Base-by-base conservation (phyloP, 1,139 yeast genomes). In the Saccharomyces pastorianus region DNA sequence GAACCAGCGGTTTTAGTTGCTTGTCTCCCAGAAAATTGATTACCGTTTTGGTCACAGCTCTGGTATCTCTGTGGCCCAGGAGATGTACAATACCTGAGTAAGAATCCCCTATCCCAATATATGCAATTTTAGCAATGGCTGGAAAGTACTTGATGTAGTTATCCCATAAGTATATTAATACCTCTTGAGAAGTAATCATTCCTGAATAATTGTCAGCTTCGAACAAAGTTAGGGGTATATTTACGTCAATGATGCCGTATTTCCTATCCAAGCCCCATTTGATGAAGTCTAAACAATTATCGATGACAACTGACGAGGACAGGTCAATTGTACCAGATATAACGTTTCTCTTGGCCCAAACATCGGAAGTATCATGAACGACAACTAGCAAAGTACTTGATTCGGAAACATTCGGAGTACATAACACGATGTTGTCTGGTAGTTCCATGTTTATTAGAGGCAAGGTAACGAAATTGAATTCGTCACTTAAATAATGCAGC, bases 341-440 rank as follows among this genome's bases (percentile, higher is more conserved):
- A 0, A 96, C 90, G 66, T 90, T 90, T 31, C 85, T 74, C 59
- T 85, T 82, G 1, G 96, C 96, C 96, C 96, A 90, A 6, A 93
- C 78, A 58, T 90, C 95, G 1, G 97, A 91, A 2, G 98, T 90
- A 64, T 91, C 98, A 69, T 91, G 98, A 13, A 91, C 82, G 6
- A 88, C 71, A 17, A 93, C 75, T 14, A 90, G 74, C 6, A 91
- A 71, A 6, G 86, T 81, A 20, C 81, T 78, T 49, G 83, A 75
- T 11, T 81, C 77, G 67, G 84, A 84, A 26, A 91, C 79, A 58
- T 83, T 81, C 4, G 90, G 86, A 17, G 96, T 82, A 31, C 95
- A 88, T 52, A 91, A 69, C 11, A 91, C 80, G 55, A 88, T 84
- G 61, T 89, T 88, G 23, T 82, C 86, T 53, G 80, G 73, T 52